These are phyloP conservation scores for Leishmania aethiopica DNA, from an alignment of 208 protist species.

Conservation along the genomic window DNA sequence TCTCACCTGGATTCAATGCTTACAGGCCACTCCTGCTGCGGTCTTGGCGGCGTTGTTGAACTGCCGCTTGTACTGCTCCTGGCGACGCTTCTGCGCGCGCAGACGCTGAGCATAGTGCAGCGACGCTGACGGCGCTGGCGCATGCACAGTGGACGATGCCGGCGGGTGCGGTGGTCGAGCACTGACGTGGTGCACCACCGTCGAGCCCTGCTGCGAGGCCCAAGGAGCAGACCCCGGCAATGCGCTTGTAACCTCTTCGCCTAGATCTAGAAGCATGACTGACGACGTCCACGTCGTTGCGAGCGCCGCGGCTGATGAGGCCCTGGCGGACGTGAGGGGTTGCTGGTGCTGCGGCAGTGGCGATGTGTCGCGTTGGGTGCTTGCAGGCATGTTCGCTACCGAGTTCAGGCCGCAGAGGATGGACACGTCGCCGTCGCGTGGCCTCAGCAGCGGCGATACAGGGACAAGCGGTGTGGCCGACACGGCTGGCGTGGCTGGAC, in stretches of 20 bases:
- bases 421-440: neutral
- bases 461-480: neutral
- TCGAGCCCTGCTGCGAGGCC: neutral
- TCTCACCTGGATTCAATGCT: neutral
- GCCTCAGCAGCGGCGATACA: neutral
- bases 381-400: neutral
- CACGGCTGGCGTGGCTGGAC: neutral
- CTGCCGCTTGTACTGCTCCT: slow-evolving; percentile 20
- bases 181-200: neutral
- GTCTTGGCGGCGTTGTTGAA: neutral
- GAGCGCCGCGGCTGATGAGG: neutral
- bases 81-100: slow-evolving; percentile 21
- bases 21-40: neutral
- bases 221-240: neutral
- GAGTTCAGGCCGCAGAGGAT: neutral
- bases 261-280: neutral
- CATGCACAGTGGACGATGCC: neutral
- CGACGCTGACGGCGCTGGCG: neutral
- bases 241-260: neutral
- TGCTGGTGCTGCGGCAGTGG: neutral
- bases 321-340: neutral
- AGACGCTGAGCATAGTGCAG: slow-evolving; percentile 18
- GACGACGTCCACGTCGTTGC: neutral
- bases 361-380: neutral
- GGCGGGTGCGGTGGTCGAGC: neutral